These are phyloP conservation scores for Glycine tomentella DNA, from an alignment of 306 rosid genomes.

Conservation along the genomic window DNA sequence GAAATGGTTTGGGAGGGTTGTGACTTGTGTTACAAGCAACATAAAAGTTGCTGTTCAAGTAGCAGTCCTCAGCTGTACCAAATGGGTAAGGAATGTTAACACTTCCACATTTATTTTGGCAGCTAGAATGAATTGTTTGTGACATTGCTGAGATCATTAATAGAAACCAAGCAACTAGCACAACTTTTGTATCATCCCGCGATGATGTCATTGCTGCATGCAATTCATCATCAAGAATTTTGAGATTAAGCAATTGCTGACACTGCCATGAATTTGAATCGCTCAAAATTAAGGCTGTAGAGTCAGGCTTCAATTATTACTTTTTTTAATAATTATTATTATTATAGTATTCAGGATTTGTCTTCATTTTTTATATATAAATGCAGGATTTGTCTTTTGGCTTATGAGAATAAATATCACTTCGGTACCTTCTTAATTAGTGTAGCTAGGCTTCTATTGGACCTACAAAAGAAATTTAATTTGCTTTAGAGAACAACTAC, in stretches of 20 bases:
- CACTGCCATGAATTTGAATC: background rate
- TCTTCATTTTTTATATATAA: too few relatives aligned
- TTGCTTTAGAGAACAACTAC: background rate
- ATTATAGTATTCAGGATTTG: background rate
- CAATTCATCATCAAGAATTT: background rate
- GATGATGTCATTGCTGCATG: background rate
- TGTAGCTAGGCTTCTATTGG: background rate
- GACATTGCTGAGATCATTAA: constrained; percentile 25
- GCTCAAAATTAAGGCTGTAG: constrained; percentile 2
- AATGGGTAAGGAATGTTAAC: constrained; percentile 35
- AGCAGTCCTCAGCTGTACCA: constrained; percentile 29
- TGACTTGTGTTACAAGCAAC: constrained; percentile 33
- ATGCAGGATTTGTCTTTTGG: constrained; percentile 23
- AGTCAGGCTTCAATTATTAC: constrained; percentile 4
- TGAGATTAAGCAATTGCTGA: constrained; percentile 1
- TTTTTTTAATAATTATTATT: background rate
- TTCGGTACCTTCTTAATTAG: constrained; percentile 9
- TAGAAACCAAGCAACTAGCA: constrained; percentile 1
- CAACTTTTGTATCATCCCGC: background rate
- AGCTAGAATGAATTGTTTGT: constrained; percentile 33
- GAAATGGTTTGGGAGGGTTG: constrained; percentile 30
- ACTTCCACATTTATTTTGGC: constrained; percentile 31
- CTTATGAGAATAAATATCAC: constrained; percentile 11
- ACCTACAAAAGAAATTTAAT: background rate
- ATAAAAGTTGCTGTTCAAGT: constrained; percentile 16